Base-by-base conservation (phyloP, 2,329 filamentous ascomycete species). In the Capronia coronata region DNA sequence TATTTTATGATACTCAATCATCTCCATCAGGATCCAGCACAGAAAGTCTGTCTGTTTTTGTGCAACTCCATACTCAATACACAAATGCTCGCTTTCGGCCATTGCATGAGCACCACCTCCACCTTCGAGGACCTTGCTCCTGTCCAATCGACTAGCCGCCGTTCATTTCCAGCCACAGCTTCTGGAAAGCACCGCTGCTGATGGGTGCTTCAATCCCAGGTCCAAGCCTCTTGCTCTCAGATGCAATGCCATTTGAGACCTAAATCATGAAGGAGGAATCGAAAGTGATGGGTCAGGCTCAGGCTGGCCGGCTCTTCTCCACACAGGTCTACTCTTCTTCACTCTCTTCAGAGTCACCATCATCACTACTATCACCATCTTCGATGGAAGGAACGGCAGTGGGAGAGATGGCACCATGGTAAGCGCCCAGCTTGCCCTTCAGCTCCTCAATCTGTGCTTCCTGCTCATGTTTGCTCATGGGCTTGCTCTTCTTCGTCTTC, bases 401-500 rank as follows among this genome's bases (percentile, higher is more conserved):
- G 3, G 70, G 68, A 19, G 69, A 71, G 30, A 64, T 62, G n/a
- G 63, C 64, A 43, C 64, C 66, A 18, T 64, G 67, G 50, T 71
- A 75, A 19, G 69, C 68, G 25, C 69, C 71, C 14, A 74, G 63
- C 38, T 69, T 72, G 56, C 67, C 70, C 56, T 71, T 65, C 25
- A 75, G 65, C 59, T 71, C 70, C 43, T 71, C 71, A 53, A 75
- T 75, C 54, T 73, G 70, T 29, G 69, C 70, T 55, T 75, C 72
- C 59, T 75, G 72, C 56, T 75, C 71, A 43, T 66, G 67, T 58
- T 74, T 74, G 63, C 69, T 74, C 72, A 75, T 75, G 1, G 72
- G 71, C 61, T 75, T 75, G 58, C 72, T 74, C 62, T 75, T 75
- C 63, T 74, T 75, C 1, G 68, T 65, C 58, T 73, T 73, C 14